These are phyloP conservation scores for Talaromyces thailandensis DNA, from an alignment of 495 filamentous ascomycete genomes.

Conservation along the genomic window DNA sequence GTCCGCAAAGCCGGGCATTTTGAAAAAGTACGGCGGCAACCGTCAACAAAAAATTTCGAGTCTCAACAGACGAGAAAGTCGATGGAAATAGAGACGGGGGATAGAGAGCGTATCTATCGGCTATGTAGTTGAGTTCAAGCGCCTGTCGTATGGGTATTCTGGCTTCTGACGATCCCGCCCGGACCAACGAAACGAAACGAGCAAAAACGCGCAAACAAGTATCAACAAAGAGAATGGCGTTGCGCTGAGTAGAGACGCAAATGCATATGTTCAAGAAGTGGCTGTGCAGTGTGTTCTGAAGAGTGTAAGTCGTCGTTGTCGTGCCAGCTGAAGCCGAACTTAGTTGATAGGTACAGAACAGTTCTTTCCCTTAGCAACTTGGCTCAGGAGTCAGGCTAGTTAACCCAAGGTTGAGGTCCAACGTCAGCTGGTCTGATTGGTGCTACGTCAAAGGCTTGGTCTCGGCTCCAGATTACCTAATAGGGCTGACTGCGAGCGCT, in stretches of 20 bases:
- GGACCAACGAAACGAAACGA: neutral
- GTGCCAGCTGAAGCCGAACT: neutral
- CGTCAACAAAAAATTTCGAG: neutral
- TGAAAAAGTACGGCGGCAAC: slow-evolving; percentile 10
- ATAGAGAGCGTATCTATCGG: neutral
- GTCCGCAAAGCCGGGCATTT: slow-evolving; percentile 81
- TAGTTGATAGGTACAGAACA: neutral
- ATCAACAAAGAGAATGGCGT: slow-evolving; percentile 1
- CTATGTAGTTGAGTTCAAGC: neutral
- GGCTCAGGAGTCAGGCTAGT: too few relatives aligned
- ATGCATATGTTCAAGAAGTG: neutral
- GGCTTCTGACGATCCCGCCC: neutral
- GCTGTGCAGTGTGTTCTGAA: neutral
- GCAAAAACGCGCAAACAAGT: neutral
- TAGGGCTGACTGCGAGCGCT: neutral
- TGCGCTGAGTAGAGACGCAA: neutral
- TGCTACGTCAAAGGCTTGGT: slow-evolving; percentile 1
- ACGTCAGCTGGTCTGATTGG: neutral
- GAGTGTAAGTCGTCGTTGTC: neutral
- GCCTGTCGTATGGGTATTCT: neutral
- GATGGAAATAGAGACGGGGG: neutral
- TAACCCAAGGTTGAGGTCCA: neutral
- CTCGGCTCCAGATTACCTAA: neutral
- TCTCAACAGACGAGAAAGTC: neutral
- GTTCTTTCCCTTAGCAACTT: neutral